These are phyloP conservation scores for Trichaptum fuscoviolaceum DNA, from an alignment of 768 basidiomycete genomes.

Conservation along the genomic window DNA sequence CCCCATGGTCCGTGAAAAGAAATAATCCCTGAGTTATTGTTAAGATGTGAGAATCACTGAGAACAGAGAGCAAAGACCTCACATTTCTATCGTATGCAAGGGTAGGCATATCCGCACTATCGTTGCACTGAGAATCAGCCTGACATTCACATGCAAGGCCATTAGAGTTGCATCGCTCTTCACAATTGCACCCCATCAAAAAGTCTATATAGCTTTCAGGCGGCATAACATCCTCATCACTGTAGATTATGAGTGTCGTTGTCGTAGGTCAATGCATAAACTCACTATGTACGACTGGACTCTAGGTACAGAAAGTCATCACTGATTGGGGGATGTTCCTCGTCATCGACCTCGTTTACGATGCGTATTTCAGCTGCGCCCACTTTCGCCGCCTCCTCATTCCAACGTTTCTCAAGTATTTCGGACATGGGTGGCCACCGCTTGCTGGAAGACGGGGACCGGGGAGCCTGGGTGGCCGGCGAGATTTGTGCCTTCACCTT, in stretches of 20 bases:
- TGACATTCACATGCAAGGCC: slow-evolving; percentile 45
- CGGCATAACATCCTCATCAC: slow-evolving; percentile 8
- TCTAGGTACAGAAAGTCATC: slow-evolving; percentile 49
- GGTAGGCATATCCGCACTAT: slow-evolving; percentile 21
- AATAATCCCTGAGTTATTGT: not conserved
- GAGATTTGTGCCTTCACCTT: slow-evolving; percentile 12
- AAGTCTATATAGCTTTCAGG: slow-evolving; percentile 22
- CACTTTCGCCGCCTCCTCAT: slow-evolving; percentile 18
- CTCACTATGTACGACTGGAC: slow-evolving; percentile 44
- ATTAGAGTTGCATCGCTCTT: slow-evolving; percentile 23
- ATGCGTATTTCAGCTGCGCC: slow-evolving; percentile 30
- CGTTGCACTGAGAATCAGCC: slow-evolving; percentile 32
- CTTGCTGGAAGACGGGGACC: slow-evolving; percentile 1
- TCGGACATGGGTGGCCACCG: slow-evolving; percentile 11
- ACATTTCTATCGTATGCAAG: slow-evolving; percentile 43
- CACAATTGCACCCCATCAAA: slow-evolving; percentile 43
- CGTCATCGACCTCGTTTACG: slow-evolving; percentile 28
- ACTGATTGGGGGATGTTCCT: slow-evolving; percentile 37
- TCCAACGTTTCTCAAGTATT: slow-evolving; percentile 28
- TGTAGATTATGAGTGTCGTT: slow-evolving; percentile 1
- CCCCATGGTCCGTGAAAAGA: slow-evolving; percentile 41
- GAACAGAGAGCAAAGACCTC: slow-evolving; percentile 4
- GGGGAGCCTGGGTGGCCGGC: slow-evolving; percentile 15
- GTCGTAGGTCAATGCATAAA: slow-evolving; percentile 8
- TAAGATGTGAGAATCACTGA: not conserved